These are phyloP conservation scores for Podospora didyma DNA, from an alignment of 495 filamentous ascomycete species.

Conservation along the genomic window DNA sequence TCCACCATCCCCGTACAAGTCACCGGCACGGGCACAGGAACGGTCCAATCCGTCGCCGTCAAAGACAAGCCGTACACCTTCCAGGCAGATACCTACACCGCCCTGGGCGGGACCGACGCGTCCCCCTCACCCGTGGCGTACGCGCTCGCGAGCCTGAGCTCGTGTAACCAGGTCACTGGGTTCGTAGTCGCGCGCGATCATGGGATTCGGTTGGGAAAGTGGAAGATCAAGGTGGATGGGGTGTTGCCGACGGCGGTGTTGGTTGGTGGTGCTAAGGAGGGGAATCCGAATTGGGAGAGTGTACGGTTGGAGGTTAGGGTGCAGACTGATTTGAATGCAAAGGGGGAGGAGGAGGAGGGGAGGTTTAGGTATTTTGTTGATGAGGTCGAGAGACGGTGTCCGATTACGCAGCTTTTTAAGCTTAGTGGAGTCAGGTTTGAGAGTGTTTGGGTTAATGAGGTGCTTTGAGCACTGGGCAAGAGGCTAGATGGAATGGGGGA, in stretches of 20 bases:
- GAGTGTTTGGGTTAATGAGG: conserved; percentile 25
- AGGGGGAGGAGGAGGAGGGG: conserved; percentile 3
- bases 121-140: conserved; percentile 24
- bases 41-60: conserved; percentile 15
- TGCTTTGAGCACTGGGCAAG: too few relatives aligned
- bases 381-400: conserved; percentile 24
- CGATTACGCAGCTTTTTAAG: conserved; percentile 24
- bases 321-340: conserved; percentile 18
- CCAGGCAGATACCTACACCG: conserved; percentile 19
- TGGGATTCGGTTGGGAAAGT: conserved; percentile 19
- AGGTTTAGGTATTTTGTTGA: conserved; percentile 13
- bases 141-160: conserved; percentile 21
- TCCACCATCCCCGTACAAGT: conserved; percentile 13
- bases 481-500: too few relatives aligned
- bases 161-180: conserved; percentile 28
- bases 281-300: conserved; percentile 23
- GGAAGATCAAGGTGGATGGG: conserved; percentile 17
- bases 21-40: conserved; percentile 14
- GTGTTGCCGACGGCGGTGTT: conserved; percentile 19
- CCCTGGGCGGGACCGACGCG: conserved; percentile 21
- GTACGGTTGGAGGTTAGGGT: conserved; percentile 13
- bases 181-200: conserved; percentile 18
- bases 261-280: conserved; percentile 16
- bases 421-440: conserved; percentile 18
- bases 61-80: conserved; percentile 20